Conservation (phyloP, 306 rosid genomes). For the Vigna trinervia region DNA sequence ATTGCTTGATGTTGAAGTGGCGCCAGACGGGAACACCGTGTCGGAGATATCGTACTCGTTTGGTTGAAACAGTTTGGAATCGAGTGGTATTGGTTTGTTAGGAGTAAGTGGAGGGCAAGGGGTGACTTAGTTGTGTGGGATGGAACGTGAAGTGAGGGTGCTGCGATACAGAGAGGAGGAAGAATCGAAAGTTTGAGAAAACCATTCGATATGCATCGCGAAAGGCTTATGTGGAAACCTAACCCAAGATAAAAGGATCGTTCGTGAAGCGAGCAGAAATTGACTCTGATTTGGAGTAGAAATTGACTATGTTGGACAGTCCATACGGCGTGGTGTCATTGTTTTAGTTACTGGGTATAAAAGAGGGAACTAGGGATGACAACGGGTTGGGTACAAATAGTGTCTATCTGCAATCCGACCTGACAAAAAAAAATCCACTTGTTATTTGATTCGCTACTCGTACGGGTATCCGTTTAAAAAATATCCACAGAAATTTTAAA, state of each 20-base stretch:
- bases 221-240: conserved; percentile 86
- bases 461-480: too few relatives aligned
- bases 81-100: conserved; percentile 51
- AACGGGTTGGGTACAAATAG: too few relatives aligned
- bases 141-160: conserved; percentile 82
- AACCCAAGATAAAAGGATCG: conserved; percentile 90
- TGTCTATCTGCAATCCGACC: too few relatives aligned
- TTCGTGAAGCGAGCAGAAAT: conserved; percentile 72
- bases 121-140: conserved; percentile 61
- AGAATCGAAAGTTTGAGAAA: conserved; percentile 83
- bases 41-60: conserved; percentile 67
- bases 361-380: too few relatives aligned
- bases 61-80: conserved; percentile 56
- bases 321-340: conserved; percentile 93
- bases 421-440: too few relatives aligned
- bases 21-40: conserved; percentile 70
- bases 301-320: conserved; percentile 51
- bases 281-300: conserved; percentile 56
- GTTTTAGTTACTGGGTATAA: conserved; percentile 44
- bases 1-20: conserved; percentile 86
- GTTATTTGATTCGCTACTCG: too few relatives aligned
- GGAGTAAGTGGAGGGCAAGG: conserved; percentile 49
- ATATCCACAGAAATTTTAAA: too few relatives aligned
- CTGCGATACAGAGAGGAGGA: conserved; percentile 85
- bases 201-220: conserved; percentile 86